These are phyloP conservation scores for Amaranthus tricolor DNA, from an alignment of 179 eudicot genomes.

Conservation along the genomic window DNA sequence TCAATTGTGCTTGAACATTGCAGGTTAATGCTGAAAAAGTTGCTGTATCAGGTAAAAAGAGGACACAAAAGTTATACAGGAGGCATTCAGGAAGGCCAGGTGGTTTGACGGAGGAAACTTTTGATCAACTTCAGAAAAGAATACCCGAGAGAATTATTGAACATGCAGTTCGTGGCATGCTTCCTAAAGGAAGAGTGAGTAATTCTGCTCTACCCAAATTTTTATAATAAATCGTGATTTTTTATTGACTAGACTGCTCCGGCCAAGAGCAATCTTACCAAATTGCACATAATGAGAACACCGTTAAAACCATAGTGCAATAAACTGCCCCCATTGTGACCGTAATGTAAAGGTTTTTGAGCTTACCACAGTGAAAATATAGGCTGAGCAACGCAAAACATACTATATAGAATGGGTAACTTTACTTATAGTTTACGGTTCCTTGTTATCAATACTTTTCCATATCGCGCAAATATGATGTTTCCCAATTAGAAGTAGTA, in stretches of 20 bases:
- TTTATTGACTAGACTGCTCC: not conserved
- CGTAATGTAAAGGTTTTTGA: too few species aligned
- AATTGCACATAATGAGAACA: too few species aligned
- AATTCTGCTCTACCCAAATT: not conserved
- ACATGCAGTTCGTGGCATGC: conserved; percentile 99
- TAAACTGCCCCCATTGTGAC: too few species aligned
- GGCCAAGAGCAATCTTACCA: too few species aligned
- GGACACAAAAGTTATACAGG: conserved; percentile 79
- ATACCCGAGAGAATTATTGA: conserved; percentile 95
- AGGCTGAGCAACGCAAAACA: too few species aligned
- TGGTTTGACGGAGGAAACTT: conserved; percentile 94
- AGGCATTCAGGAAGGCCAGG: conserved; percentile 99
- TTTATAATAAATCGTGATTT: not conserved
- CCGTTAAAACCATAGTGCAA: too few species aligned
- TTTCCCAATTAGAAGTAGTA: too few species aligned
- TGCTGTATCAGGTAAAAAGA: conserved; percentile 90
- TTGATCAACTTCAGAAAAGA: conserved; percentile 91
- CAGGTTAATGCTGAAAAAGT: conserved; percentile 93
- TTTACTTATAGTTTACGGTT: too few species aligned
- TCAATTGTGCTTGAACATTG: conserved; percentile 13
- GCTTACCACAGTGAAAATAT: too few species aligned
- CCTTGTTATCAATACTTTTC: too few species aligned
- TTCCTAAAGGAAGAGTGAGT: conserved; percentile 91
- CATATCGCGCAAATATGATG: too few species aligned
- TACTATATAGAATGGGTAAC: too few species aligned